Evolutionary conservation across 2,329 filamentous ascomycete species (phyloP).

Genomic region (Venturia carpophila): DNA sequence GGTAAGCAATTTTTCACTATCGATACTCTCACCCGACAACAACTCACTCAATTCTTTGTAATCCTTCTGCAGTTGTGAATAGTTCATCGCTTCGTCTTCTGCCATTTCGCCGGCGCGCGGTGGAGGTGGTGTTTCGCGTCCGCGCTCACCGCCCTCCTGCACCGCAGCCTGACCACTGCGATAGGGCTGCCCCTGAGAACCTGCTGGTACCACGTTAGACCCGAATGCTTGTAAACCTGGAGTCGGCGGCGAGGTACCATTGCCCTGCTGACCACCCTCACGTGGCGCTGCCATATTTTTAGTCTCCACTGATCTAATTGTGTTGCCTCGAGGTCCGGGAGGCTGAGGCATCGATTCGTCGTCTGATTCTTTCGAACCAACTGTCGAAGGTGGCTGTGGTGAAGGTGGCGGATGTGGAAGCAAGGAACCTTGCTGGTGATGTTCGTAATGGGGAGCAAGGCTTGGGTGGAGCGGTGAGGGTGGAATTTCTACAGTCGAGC

Average conservation of each 20-base stretch:
- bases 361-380: slow-evolving; percentile 14
- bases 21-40: slow-evolving; percentile 1
- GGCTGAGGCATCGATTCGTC: slow-evolving; percentile 15
- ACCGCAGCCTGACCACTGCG: slow-evolving; percentile 28
- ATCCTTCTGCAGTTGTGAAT: slow-evolving; percentile 39
- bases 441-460: slow-evolving; percentile 15
- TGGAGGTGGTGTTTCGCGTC: slow-evolving; percentile 40
- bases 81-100: slow-evolving; percentile 38
- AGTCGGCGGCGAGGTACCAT: slow-evolving; percentile 20
- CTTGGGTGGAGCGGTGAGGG: slow-evolving; percentile 6
- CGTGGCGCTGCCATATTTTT: slow-evolving; percentile 4
- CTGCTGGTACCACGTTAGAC: slow-evolving; percentile 38
- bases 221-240: slow-evolving; percentile 37
- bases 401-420: slow-evolving; percentile 27
- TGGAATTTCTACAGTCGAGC: slow-evolving; percentile 5
- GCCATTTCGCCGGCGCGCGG: slow-evolving; percentile 25
- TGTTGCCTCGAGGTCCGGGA: slow-evolving; percentile 10
- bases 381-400: slow-evolving; percentile 17
- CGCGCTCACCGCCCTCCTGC: slow-evolving; percentile 27
- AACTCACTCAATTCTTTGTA: slow-evolving; percentile 43
- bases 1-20: neutral
- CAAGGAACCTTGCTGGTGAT: slow-evolving; percentile 23
- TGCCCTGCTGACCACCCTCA: slow-evolving; percentile 16
- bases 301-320: slow-evolving; percentile 11
- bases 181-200: slow-evolving; percentile 38